Evolutionary conservation across 306 rosid species (phyloP), one percentile per base, ranked within the genome.

Genomic region (Gynostemma pentaphyllum): DNA sequence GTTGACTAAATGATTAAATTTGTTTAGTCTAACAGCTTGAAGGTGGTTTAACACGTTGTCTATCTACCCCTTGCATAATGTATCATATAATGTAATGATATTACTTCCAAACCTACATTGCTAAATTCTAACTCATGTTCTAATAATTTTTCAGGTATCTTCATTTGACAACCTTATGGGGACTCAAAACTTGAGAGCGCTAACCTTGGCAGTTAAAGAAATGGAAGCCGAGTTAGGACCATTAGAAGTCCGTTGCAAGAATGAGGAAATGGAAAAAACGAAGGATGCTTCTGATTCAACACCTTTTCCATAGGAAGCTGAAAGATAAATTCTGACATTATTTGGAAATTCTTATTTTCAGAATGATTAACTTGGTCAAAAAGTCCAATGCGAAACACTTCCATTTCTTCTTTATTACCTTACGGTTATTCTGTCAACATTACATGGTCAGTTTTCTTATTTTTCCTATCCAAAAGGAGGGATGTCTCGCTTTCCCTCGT

Each of bases 171-270:
- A 45, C 50, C 77, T 87, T 50, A 75, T 68, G 18, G 78, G 59
- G 16, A 87, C 85, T 19, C 83, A 77, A 61, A 80, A 87, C 66
- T 72, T 80, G 50, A 85, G 97, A 77, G 75, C 84, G 4, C 74
- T 91, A 53, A 83, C 70, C 69, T 66, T 37, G 7, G 24, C 70
- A 30, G 81, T 87, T 51, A 87, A 83, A 75, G 79, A 79, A 64
- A 63, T 83, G 66, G 91, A 87, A 49, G 56, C 76, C 19, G 75
- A 78, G 74, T 51, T 85, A 48, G 89, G 84, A 65, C 82, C 95
- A 50, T 18, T 83, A 1, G 72, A 70, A 53, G 18, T 69, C 65
- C 72, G 9, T 30, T 5, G 12, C 5, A 26, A 52, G 37, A 53
- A 9, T 0, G 64, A 36, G 46, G 64, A 36, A 1, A 36, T 27